These are phyloP conservation scores for Trichoderma orchidacearum DNA, from an alignment of 495 filamentous ascomycete species.

Conservation along the genomic window DNA sequence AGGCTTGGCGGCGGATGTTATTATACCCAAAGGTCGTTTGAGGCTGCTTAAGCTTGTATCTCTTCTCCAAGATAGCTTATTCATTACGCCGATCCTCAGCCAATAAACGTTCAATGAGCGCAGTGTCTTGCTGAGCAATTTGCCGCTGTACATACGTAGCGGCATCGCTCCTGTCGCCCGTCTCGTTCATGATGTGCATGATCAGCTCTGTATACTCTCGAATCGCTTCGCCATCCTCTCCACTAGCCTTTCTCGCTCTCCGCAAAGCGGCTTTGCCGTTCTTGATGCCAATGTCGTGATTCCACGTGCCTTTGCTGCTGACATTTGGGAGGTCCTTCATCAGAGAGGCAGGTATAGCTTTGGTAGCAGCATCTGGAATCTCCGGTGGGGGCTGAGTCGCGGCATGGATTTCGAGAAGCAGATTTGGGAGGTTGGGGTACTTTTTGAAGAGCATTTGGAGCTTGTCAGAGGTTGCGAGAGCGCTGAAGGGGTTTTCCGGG, in stretches of 20 bases:
- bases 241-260: conserved; percentile 16
- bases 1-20: neutral
- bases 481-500: conserved; percentile 16
- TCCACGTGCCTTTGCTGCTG: conserved; percentile 14
- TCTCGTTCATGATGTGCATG: conserved; percentile 17
- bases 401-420: conserved; percentile 37
- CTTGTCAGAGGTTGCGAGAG: conserved; percentile 24
- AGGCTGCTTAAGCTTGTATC: neutral
- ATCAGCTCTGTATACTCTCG: conserved; percentile 32
- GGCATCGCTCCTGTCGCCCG: conserved; percentile 5
- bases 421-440: conserved; percentile 35
- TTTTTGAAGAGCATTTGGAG: conserved; percentile 35
- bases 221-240: conserved; percentile 27
- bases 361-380: neutral
- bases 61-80: neutral
- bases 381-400: conserved; percentile 28
- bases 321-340: conserved; percentile 2
- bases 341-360: neutral
- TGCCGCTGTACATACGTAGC: conserved; percentile 13
- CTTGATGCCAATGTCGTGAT: conserved; percentile 21
- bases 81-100: neutral
- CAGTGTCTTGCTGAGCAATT: conserved; percentile 4
- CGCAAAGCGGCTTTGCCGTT: conserved; percentile 21
- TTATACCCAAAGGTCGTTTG: neutral
- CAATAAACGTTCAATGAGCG: neutral